Evolutionary conservation across 257 asterid species (phyloP), one percentile per base, ranked within the genome.

Genomic region (Orobanche coerulescens): DNA sequence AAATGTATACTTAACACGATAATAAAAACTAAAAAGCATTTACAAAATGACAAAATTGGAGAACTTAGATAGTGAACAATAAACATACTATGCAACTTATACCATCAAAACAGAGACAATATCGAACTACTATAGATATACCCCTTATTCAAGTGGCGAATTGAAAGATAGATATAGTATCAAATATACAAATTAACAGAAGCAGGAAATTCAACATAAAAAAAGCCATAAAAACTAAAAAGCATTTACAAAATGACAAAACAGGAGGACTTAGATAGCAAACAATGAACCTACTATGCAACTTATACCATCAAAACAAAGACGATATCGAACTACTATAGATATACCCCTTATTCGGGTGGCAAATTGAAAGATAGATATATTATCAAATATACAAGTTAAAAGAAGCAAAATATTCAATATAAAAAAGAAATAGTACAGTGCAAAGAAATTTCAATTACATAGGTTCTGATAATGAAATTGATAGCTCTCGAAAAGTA

Each of bases 131-230:
- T n/a, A 19, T 24, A 58, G 23, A 16, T 37, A 5, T 30, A 39
- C 43, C n/a, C 52, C 33, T 59, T 19, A 16, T 59, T 59, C 66
- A 58, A 44, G 42, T 34, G 70, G 19, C 43, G 4, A 33, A 67
- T 16, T 23, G 24, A 18, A 37, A 36, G 18, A 54, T 36, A 34
- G 36, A 30, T 42, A 48, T 42, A 14, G 54, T 16, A 48, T 1
- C 36, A 48, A 22, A 15, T n/a, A n/a, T n/a, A n/a, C n/a, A n/a
- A n/a, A n/a, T n/a, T n/a, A n/a, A n/a, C n/a, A n/a, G n/a, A n/a
- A n/a, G n/a, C n/a, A n/a, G n/a, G n/a, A n/a, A n/a, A n/a, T n/a
- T n/a, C n/a, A n/a, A n/a, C n/a, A n/a, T n/a, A n/a, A n/a, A n/a
- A n/a, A n/a, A n/a, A n/a, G n/a, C n/a, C n/a, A 14, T 2, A 18